Base-by-base conservation (phyloP, 129 eudicot species). In the Pseudognaphalium luteoalbum region DNA sequence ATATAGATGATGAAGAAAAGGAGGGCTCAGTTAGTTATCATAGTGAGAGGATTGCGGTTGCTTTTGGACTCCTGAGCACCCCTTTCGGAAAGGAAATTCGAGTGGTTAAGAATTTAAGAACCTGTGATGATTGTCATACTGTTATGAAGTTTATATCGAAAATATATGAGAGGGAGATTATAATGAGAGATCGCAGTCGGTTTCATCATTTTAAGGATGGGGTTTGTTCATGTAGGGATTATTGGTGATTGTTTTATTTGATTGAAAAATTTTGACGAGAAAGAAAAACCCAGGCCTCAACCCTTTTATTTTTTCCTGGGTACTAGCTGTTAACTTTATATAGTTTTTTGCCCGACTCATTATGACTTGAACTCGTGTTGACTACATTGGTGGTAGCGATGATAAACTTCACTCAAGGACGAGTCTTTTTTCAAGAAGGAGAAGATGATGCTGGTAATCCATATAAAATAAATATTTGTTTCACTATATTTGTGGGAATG, bases 1-100 rank as follows among this genome's bases (percentile, higher is more conserved):
- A 88, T 22, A 81, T 88, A 47, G 87, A 85, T 35, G 86, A 85
- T 3, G 92, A 85, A 72, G 87, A 88, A 65, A 88, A 85, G 56
- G 91, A 84, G 78, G 75, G 62, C 0, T 57, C 82, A 20, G 80
- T 84, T 56, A 63, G 86, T 28, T 77, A 80, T 64, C 88, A 87
- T 14, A 87, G 91, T 59, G 91, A 87, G 83, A 79, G 86, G 60
- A 66, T 87, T 42, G 90, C 90, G n/a, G 77, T 86, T 65, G 88
- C 88, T 22, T 87, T 87, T 51, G 91, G 91, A 17, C 76, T 87
- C 17, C 76, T 87, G 85, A 84, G 72, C 62, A 66, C 68, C 17
- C 84, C 80, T 72, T 63, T 68, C 1, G 83, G 87, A 56, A 87
- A 77, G 81, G 59, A 37, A 10, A 74, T 87, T 6, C 81, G 88